Base-by-base conservation (phyloP, 164 flowering plant species). In the Nelumbo lutea region DNA sequence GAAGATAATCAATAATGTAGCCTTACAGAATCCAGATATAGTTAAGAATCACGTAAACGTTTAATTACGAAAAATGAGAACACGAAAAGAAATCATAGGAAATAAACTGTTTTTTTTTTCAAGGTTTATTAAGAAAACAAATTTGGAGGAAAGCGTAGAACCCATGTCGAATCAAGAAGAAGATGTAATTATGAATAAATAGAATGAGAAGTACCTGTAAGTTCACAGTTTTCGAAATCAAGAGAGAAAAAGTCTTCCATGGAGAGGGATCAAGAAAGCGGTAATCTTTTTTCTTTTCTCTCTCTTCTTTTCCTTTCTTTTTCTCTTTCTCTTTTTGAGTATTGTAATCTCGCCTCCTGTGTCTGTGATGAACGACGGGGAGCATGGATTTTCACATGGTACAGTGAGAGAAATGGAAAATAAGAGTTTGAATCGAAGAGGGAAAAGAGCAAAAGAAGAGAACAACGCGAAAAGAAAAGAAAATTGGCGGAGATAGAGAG, bases 221-320 rank as follows among this genome's bases (percentile, higher is more conserved):
- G 52, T 45, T 51, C 72, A 53, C 61, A 44, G 43, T 62, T 62
- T 42, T 62, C 72, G 27, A 61, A 52, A 62, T 55, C 67, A 61
- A 70, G 72, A 62, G 55, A 51, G 53, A 47, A 70, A 27, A 70
- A 70, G 41, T 42, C 72, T 62, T 27, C 72, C 72, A 70, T 62
- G 52, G 48, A 8, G 51, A 53, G 9, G 46, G 47, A 57, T 52
- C 48, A 66, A 57, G 61, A 64, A 48, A 64, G 1, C 53, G 55
- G 10, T 42, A 61, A 47, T 52, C n/a, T 53, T 13, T 65, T 3
- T 13, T 27, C 52, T 45, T 38, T 43, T 47, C 57, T 53, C 59
- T 42, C 59, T 65, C 50, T 65, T 27, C 27, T 27, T 27, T 27
- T 27, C 27, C 27, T 27, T 27, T 27, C 27, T 27, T 27, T 27